Base-by-base conservation (phyloP, 1,139 yeast genomes). In the Pichia norvegensis region DNA sequence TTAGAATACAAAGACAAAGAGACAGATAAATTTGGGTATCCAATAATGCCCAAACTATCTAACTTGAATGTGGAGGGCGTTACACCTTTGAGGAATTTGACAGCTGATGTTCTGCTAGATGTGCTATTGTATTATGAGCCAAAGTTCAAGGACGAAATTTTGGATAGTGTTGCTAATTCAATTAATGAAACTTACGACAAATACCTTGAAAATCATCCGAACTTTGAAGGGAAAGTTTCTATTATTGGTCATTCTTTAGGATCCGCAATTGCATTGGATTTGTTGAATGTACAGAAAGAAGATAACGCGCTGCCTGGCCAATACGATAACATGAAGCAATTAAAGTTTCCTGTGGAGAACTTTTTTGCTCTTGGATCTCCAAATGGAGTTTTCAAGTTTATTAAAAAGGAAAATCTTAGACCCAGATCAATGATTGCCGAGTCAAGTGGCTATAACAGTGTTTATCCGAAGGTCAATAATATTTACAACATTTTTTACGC, bases 161-260 rank as follows among this genome's bases (percentile, higher is more conserved):
- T 85, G 38, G 66, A 70, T 9, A 81, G 80, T 8, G 96, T 90
- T 0, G 76, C 78, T 1, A 59, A 61, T 3, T 92, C 86, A 56
- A 74, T 92, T 23, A 92, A 92, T 62, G 60, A 79, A 2, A 78
- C 85, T 0, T 86, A 82, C 61, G 64, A 68, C 9, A 64, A 74
- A 41, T 88, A 79, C 61, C 66, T 70, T 51, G 69, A 76, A 47
- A 68, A 77, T 48, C 83, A 90, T 56, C 95, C 96, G 0, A 67
- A 73, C 17, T 88, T 87, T 63, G 70, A 77, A 21, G 97, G 97
- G 0, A 76, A 80, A 50, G 81, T 88, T 0, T 88, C 90, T 56
- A 63, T 92, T 2, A 69, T 92, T 57, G 97, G 97, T 1, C 98
- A 92, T 63, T 88, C 97, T 0, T 66, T 92, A 25, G 98, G 98